These are phyloP conservation scores for Sindora glabra DNA, from an alignment of 306 rosid genomes.

Conservation along the genomic window DNA sequence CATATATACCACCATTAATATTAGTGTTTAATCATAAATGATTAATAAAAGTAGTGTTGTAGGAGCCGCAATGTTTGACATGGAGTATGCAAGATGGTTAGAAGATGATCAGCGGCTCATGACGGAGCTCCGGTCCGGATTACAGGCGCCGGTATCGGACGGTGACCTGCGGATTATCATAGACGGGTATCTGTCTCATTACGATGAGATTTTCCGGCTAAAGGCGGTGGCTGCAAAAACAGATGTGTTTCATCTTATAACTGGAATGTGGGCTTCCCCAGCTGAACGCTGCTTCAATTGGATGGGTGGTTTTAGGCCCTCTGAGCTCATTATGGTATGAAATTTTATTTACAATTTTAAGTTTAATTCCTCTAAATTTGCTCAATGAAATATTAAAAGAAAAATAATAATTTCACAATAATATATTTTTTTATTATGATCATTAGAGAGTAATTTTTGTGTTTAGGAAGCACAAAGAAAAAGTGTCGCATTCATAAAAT, in stretches of 20 bases:
- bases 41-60: background rate
- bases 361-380: too few species aligned
- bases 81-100: conserved; percentile 89
- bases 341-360: background rate
- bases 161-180: conserved; percentile 48
- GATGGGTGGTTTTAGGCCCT: conserved; percentile 91
- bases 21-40: background rate
- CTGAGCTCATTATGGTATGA: conserved; percentile 72
- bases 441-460: too few species aligned
- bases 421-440: too few species aligned
- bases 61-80: conserved; percentile 94
- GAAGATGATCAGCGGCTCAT: conserved; percentile 79
- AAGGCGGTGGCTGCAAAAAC: conserved; percentile 68
- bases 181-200: conserved; percentile 59
- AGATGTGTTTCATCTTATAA: conserved; percentile 81
- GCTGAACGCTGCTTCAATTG: conserved; percentile 92
- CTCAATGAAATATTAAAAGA: too few species aligned
- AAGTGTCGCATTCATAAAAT: too few species aligned
- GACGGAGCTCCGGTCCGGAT: conserved; percentile 56
- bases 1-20: background rate
- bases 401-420: too few species aligned
- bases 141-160: conserved; percentile 60
- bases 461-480: too few species aligned
- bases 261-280: conserved; percentile 82
- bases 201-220: conserved; percentile 69